Percentiles rank a stretch among this genome's conserved stretches.
Evolutionary conservation across 768 basidiomycete genomes (phyloP).

Genomic region (Lactarius sp.): DNA sequence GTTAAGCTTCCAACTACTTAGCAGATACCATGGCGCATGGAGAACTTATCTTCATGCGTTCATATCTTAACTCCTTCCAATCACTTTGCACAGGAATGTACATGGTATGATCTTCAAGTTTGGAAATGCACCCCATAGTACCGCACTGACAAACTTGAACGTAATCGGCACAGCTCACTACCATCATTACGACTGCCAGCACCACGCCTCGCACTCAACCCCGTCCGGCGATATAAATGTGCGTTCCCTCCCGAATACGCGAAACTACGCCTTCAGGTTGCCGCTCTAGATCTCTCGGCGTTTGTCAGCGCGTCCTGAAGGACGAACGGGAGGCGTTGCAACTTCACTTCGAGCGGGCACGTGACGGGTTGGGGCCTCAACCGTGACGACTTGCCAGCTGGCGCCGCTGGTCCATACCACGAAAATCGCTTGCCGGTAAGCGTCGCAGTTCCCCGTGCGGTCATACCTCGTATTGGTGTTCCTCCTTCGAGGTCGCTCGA

Average conservation of each 20-base stretch:
- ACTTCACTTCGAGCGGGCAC: conserved; percentile 43
- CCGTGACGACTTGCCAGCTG: no score
- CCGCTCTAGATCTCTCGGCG: conserved; percentile 47
- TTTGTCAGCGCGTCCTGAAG: conserved; percentile 36
- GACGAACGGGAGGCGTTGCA: conserved; percentile 37
- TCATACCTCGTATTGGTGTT: not conserved
- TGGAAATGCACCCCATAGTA: not conserved
- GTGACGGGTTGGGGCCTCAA: conserved; percentile 21
- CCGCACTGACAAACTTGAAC: not conserved
- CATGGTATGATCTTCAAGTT: conserved; percentile 42
- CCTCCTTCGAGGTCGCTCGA: conserved; percentile 38
- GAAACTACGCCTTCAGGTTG: conserved; percentile 43
- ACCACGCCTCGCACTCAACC: conserved; percentile 51
- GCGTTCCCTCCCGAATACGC: conserved; percentile 60
- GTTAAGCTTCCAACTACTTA: not conserved
- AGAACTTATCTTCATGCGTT: conserved; percentile 2
- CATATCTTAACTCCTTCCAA: conserved; percentile 28
- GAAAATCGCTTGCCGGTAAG: conserved; percentile 45
- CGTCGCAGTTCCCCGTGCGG: not conserved
- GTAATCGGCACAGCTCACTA: conserved; percentile 39
- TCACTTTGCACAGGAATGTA: conserved; percentile 50
- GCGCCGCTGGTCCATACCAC: conserved; percentile 45
- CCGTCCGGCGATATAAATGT: conserved; percentile 73
- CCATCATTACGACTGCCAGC: conserved; percentile 44
- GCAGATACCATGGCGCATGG: conserved; percentile 12